A percentile compares a stretch with the other conserved stretches of the same genome.
These are phyloP conservation scores for Lentinula detonsa DNA, from an alignment of 768 basidiomycete genomes.

Conservation along the genomic window DNA sequence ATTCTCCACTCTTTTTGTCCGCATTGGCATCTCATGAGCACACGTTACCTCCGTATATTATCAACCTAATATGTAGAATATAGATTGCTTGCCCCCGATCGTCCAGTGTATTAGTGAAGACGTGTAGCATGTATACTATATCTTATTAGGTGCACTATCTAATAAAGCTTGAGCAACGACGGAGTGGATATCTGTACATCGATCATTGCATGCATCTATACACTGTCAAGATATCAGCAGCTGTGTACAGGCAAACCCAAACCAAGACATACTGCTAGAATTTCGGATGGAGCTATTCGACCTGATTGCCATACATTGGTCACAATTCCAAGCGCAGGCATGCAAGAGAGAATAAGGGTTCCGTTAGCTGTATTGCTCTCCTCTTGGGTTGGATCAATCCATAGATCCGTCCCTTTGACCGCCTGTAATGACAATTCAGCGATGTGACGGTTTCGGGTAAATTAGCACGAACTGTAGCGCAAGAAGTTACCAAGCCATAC, in stretches of 20 bases:
- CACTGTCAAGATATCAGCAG: slow-evolving; percentile 38
- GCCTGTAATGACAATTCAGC: slow-evolving; percentile 33
- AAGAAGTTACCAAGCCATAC: slow-evolving; percentile 81
- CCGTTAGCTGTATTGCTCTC: slow-evolving; percentile 58
- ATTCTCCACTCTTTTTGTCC: slow-evolving; percentile 90
- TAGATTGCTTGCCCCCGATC: background rate
- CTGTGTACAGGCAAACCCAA: background rate
- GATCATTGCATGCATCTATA: slow-evolving; percentile 61
- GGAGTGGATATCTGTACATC: slow-evolving; percentile 70
- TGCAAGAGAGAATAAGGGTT: slow-evolving; percentile 71
- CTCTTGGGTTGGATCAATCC: slow-evolving; percentile 76
- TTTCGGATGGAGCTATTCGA: slow-evolving; percentile 45
- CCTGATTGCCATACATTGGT: slow-evolving; percentile 90
- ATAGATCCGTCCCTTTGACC: slow-evolving; percentile 48
- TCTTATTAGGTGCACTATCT: slow-evolving; percentile 21
- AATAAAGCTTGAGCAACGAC: slow-evolving; percentile 69
- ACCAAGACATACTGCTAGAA: slow-evolving; percentile 44
- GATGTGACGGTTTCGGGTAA: slow-evolving; percentile 4
- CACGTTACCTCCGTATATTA: background rate
- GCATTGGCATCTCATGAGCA: background rate
- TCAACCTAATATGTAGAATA: background rate
- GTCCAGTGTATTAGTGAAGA: too few relatives aligned
- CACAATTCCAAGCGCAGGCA: slow-evolving; percentile 82
- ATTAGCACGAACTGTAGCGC: slow-evolving; percentile 57
- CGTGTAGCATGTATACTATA: background rate